Conservation (phyloP, 768 basidiomycete species). For the Neoboletus magnificus region DNA sequence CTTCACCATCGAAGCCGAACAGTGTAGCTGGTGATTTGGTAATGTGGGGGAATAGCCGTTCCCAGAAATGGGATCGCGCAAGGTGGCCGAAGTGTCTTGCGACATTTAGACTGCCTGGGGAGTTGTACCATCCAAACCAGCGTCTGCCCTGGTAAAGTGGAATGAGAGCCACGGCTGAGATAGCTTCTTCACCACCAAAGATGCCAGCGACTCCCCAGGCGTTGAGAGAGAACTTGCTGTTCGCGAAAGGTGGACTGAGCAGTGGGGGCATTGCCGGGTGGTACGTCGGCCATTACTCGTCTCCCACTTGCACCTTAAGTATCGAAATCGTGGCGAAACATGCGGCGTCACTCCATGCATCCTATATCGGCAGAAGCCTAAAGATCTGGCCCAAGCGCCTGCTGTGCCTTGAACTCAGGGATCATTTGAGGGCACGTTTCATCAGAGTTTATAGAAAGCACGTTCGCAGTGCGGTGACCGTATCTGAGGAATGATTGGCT, state of each 20-base stretch:
- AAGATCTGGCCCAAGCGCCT: too few relatives aligned
- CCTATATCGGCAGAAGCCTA: too few relatives aligned
- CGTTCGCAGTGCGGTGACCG: too few relatives aligned
- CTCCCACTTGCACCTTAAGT: not conserved
- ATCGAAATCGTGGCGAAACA: not conserved
- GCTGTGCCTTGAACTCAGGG: too few relatives aligned
- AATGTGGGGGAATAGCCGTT: slow-evolving; percentile 22
- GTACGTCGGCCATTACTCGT: not conserved
- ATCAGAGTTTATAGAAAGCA: too few relatives aligned
- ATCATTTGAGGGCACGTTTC: too few relatives aligned
- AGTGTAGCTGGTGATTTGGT: slow-evolving; percentile 18
- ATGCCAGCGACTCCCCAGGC: slow-evolving; percentile 33
- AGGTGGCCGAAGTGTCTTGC: slow-evolving; percentile 30
- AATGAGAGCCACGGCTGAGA: slow-evolving; percentile 29
- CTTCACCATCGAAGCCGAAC: slow-evolving; percentile 25
- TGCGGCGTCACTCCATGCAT: not conserved
- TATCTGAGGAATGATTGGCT: too few relatives aligned
- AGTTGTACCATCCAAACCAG: slow-evolving; percentile 36
- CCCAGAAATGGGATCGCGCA: slow-evolving; percentile 22
- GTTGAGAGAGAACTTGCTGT: slow-evolving; percentile 23
- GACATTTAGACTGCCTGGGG: slow-evolving; percentile 30
- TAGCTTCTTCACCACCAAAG: slow-evolving; percentile 34
- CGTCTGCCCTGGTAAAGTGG: slow-evolving; percentile 27
- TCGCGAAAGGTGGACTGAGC: slow-evolving; percentile 5
- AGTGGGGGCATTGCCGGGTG: slow-evolving; percentile 10